These are phyloP conservation scores for Vigna radiata DNA, from an alignment of 306 rosid species.

Conservation along the genomic window DNA sequence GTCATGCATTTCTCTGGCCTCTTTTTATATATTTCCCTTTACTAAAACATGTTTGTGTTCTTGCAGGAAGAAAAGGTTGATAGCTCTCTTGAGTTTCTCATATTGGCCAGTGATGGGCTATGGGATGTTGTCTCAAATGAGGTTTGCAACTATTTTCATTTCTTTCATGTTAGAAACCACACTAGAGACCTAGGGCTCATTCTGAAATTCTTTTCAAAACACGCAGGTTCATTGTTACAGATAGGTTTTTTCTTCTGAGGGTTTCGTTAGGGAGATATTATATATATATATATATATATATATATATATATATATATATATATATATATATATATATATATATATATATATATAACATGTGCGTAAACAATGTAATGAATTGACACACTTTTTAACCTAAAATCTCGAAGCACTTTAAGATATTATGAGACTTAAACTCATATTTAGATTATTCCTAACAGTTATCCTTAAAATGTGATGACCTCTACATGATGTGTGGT, in stretches of 20 bases:
- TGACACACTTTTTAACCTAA: too few relatives aligned
- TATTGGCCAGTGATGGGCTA: conserved; percentile 95
- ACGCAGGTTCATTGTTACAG: background rate
- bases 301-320: too few relatives aligned
- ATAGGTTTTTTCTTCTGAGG: too few relatives aligned
- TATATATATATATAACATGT: too few relatives aligned
- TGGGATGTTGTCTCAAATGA: conserved; percentile 98
- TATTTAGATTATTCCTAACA: fast-evolving
- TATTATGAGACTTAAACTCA: too few relatives aligned
- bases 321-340: too few relatives aligned
- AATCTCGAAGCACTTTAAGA: too few relatives aligned
- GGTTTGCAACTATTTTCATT: conserved; percentile 57
- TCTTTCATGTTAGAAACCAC: background rate
- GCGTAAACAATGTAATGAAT: too few relatives aligned
- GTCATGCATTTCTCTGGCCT: background rate
- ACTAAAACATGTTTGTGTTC: conserved; percentile 20
- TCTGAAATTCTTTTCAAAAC: background rate
- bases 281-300: too few relatives aligned
- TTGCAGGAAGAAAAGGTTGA: conserved; percentile 92
- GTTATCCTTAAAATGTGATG: background rate
- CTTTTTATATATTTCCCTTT: conserved; percentile 5
- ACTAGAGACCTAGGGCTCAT: too few relatives aligned
- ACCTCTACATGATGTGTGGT: background rate
- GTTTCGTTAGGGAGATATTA: too few relatives aligned
- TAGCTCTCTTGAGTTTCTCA: conserved; percentile 94